Evolutionary conservation across 257 asterid genomes (phyloP).

Genomic region (Asclepias syriaca): DNA sequence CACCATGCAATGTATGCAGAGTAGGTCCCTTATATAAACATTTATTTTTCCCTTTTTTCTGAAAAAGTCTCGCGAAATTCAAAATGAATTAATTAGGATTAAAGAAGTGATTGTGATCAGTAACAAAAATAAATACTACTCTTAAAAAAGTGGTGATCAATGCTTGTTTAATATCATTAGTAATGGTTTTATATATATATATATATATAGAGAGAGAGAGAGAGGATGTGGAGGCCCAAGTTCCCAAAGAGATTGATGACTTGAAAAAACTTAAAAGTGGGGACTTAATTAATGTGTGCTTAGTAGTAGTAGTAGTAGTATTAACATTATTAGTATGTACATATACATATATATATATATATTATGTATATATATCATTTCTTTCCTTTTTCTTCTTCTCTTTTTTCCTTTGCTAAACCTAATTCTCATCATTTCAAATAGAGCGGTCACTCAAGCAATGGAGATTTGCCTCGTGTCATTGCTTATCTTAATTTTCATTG

Average conservation of each 20-base stretch:
- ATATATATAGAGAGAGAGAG: too few relatives aligned
- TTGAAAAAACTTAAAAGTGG: conserved; percentile 17
- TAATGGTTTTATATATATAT: neutral
- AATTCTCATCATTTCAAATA: conserved; percentile 44
- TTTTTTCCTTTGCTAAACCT: conserved; percentile 19
- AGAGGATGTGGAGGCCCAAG: conserved; percentile 56
- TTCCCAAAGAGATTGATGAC: conserved; percentile 67
- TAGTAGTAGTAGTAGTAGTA: conserved; percentile 6
- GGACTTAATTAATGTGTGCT: conserved; percentile 1
- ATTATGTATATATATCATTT: neutral
- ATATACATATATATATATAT: too few relatives aligned
- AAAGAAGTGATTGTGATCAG: conserved; percentile 24
- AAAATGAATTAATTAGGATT: conserved; percentile 1
- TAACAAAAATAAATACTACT: conserved; percentile 20
- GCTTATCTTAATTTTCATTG: conserved; percentile 1
- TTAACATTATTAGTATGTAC: neutral
- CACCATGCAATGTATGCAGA: neutral
- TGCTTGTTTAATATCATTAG: conserved; percentile 18
- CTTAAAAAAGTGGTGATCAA: conserved; percentile 28
- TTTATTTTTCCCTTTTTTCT: neutral
- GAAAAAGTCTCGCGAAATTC: neutral
- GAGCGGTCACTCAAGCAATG: conserved; percentile 43
- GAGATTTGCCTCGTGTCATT: conserved; percentile 31
- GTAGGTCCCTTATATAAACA: neutral
- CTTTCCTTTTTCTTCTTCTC: neutral